Conservation (phyloP, 768 basidiomycete genomes). For the Exsudoporus frostii region DNA sequence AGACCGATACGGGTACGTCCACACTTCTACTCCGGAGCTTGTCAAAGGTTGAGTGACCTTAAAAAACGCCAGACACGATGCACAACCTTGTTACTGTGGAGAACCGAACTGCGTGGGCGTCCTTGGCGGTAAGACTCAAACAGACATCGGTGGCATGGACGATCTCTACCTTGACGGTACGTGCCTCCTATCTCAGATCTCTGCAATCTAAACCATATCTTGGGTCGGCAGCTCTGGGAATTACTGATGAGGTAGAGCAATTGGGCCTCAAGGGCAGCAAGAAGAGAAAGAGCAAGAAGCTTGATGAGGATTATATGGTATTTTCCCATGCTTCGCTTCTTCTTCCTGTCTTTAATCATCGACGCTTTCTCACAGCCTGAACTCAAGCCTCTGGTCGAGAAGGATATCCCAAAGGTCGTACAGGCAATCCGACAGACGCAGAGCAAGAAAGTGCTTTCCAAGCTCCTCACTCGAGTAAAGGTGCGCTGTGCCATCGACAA, state of each 20-base stretch:
- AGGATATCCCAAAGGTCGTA: constrained; percentile 88
- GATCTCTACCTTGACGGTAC: constrained; percentile 90
- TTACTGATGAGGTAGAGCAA: constrained; percentile 84
- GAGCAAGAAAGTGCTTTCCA: constrained; percentile 76
- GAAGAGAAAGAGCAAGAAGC: constrained; percentile 88
- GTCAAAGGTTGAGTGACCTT: neutral
- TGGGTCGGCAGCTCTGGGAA: constrained; percentile 71
- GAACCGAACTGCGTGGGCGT: constrained; percentile 94
- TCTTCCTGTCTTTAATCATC: neutral
- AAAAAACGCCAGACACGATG: constrained; percentile 65
- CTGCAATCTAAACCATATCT: neutral
- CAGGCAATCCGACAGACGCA: constrained; percentile 87
- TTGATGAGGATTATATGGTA: constrained; percentile 93
- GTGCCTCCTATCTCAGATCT: neutral
- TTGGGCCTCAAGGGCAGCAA: constrained; percentile 82
- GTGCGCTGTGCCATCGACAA: constrained; percentile 35
- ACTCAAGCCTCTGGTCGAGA: constrained; percentile 68
- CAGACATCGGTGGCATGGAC: constrained; percentile 91
- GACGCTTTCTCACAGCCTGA: constrained; percentile 51
- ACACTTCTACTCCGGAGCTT: neutral
- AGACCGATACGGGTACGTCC: constrained; percentile 90
- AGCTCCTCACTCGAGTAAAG: constrained; percentile 82
- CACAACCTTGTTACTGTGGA: constrained; percentile 93
- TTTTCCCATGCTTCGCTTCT: constrained; percentile 11
- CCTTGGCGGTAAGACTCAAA: constrained; percentile 98